Base-by-base conservation (phyloP, 1,284 basidiomycete species). In the Trichosporon sp. region DNA sequence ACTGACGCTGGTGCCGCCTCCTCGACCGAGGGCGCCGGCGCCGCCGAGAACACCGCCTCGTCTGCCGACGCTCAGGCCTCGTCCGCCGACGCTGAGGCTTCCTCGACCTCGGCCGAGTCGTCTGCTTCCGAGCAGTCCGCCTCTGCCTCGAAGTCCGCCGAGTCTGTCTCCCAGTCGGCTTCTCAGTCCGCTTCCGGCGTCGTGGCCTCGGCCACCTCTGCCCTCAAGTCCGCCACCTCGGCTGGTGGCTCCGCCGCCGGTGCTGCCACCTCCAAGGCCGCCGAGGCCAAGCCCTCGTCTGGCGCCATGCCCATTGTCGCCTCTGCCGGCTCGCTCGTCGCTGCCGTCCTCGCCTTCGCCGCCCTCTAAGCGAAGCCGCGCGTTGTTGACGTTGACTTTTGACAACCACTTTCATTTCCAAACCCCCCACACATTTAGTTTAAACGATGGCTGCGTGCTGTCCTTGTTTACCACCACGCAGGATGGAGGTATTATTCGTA, bases 341-440 rank as follows among this genome's bases (percentile, higher is more conserved):
- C 64, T n/a, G 64, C 38, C 64, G 19, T 65, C 64, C 32, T 40
- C 40, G 64, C 64, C 64, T 40, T 65, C 40, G 64, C 64, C 21
- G 64, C 59, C 59, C 35, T 63, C 59, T 63, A 63, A 35, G 56
- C 56, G 26, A 14, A 35, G 26, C 26, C 26, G 26, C 26, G 26
- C 26, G 26, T 26, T 26, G 26, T 37, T 11, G 48, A 16, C 51
- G 8, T 16, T 40, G 38, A 40, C 38, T 12, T 40, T 37, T 10
- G 35, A 51, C 21, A 7, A 21, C 4, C 51, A 54, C 51, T 54
- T 54, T 54, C 51, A 26, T 54, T 54, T 54, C 51, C 38, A 40
- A 40, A 40, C 38, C 38, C 26, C 38, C 38, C 51, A 37, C 61
- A 32, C 14, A 21, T 10, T 54, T 54, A 54, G 51, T 54, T 26